Evolutionary conservation across 129 eudicot genomes (phyloP).

Genomic region (Tagetes patula): DNA sequence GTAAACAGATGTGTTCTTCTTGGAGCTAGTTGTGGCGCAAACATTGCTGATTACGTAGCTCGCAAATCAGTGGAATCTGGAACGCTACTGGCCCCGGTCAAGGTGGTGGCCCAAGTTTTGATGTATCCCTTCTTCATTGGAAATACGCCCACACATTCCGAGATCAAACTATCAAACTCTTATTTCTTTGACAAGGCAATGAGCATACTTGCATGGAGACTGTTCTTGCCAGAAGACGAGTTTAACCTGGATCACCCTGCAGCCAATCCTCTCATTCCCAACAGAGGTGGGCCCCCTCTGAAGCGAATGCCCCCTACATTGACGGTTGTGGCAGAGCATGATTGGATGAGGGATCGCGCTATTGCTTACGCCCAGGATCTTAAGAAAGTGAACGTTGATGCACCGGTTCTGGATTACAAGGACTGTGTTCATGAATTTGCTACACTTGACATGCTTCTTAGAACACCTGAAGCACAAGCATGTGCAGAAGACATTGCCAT

Average conservation of each 20-base stretch:
- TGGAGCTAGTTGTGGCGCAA: constrained; percentile 80
- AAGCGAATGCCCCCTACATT: constrained; percentile 76
- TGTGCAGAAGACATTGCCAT: constrained; percentile 84
- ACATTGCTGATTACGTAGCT: constrained; percentile 74
- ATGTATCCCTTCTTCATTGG: constrained; percentile 91
- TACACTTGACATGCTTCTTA: constrained; percentile 68
- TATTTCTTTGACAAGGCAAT: constrained; percentile 74
- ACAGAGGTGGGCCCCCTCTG: constrained; percentile 56
- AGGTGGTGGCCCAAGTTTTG: constrained; percentile 78
- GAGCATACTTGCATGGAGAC: constrained; percentile 78
- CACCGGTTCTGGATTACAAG: constrained; percentile 76
- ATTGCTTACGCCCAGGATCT: constrained; percentile 83
- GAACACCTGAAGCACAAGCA: constrained; percentile 81
- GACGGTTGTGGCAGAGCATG: constrained; percentile 77
- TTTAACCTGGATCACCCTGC: constrained; percentile 82
- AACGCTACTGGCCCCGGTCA: constrained; percentile 72
- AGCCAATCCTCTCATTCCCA: constrained; percentile 61
- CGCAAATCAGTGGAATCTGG: constrained; percentile 68
- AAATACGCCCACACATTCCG: constrained; percentile 67
- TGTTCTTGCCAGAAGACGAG: constrained; percentile 64
- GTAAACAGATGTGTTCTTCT: constrained; percentile 68
- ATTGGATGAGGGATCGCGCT: constrained; percentile 89
- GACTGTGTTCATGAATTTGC: constrained; percentile 86
- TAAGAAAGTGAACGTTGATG: constrained; percentile 66
- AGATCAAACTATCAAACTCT: constrained; percentile 71